Evolutionary conservation across 2,329 filamentous ascomycete genomes (phyloP).

Genomic region (Coniosporium tulheliwenetii): DNA sequence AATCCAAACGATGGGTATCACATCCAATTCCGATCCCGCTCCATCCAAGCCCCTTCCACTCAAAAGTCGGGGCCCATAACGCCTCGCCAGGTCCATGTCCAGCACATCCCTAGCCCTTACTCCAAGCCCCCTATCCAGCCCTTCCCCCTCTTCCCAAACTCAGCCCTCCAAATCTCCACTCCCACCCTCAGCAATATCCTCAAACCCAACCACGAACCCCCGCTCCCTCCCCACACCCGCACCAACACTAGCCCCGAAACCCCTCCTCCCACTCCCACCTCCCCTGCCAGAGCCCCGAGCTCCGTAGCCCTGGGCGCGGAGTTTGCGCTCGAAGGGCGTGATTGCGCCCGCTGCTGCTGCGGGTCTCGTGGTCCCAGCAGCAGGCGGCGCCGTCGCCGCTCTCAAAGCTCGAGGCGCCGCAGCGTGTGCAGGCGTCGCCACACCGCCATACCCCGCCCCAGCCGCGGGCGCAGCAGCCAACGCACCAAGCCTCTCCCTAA

Average conservation of each 20-base stretch:
- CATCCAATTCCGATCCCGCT: not conserved
- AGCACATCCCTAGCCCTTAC: not conserved
- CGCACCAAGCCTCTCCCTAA: constrained; percentile 6
- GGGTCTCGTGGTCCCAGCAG: constrained; percentile 4
- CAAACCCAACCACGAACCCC: constrained; percentile 3
- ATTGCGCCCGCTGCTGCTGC: constrained; percentile 15
- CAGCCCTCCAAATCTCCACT: not conserved
- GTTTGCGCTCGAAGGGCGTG: constrained; percentile 21
- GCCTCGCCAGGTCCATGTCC: not conserved
- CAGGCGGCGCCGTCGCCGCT: constrained; percentile 1
- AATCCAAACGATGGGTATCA: not conserved
- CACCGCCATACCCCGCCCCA: constrained; percentile 4
- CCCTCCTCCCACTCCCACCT: not conserved
- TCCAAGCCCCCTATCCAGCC: too few relatives aligned
- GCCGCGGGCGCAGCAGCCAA: not conserved
- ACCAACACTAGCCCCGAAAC: not conserved
- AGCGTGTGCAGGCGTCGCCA: constrained; percentile 11
- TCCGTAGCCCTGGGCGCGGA: constrained; percentile 15
- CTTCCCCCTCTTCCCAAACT: too few relatives aligned
- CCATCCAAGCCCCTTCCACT: not conserved
- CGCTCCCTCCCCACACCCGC: not conserved
- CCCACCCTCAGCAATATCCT: constrained; percentile 4
- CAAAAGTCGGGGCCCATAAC: not conserved
- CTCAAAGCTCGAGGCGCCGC: constrained; percentile 7
- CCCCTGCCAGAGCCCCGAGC: not conserved